Conservation (phyloP, 805 yeast genomes). For the Starmera pachycereana region DNA sequence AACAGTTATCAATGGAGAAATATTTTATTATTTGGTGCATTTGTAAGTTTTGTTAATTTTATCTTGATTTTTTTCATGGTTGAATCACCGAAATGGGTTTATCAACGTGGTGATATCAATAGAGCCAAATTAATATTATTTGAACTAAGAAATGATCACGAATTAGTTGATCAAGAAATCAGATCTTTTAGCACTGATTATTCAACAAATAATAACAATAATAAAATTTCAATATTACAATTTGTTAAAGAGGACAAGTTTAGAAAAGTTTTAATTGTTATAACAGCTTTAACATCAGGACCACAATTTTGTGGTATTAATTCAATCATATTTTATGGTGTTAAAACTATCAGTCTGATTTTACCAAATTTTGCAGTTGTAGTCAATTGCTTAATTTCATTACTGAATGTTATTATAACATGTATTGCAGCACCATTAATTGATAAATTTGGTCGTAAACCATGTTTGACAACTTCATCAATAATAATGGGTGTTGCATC, state of each 20-base stretch:
- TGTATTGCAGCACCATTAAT: constrained; percentile 62
- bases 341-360: constrained; percentile 60
- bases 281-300: constrained; percentile 63
- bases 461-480: constrained; percentile 57
- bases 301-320: constrained; percentile 94
- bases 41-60: constrained; percentile 41
- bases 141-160: constrained; percentile 21
- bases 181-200: constrained; percentile 10
- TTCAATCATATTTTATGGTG: constrained; percentile 89
- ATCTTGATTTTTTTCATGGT: constrained; percentile 33
- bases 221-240: constrained; percentile 19
- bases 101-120: constrained; percentile 31
- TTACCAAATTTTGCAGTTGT: constrained; percentile 63
- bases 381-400: constrained; percentile 68
- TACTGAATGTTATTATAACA: constrained; percentile 68
- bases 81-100: constrained; percentile 85
- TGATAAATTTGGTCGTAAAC: constrained; percentile 69
- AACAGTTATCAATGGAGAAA: constrained; percentile 62
- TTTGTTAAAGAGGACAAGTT: constrained; percentile 46
- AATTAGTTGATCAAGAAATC: constrained; percentile 12
- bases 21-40: constrained; percentile 51
- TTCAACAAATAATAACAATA: not conserved
- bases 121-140: constrained; percentile 30
- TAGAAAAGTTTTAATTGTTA: constrained; percentile 48
- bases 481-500: constrained; percentile 59